Evolutionary conservation across 73 alveolate genomes (phyloP), one percentile per base, ranked within the genome.

Genomic region (Blepharisma stoltei): DNA sequence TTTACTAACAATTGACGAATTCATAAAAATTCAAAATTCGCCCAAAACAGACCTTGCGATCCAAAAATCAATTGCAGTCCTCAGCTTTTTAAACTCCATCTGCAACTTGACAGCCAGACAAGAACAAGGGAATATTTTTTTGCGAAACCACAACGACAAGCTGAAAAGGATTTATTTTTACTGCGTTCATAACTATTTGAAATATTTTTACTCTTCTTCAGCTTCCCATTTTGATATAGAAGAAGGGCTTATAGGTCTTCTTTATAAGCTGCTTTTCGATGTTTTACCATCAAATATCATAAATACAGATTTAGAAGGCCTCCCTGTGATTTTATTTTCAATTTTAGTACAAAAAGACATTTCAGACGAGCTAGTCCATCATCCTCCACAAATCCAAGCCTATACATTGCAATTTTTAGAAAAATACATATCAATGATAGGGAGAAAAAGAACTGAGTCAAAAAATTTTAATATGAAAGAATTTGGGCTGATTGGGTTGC

Each of bases 261-360:
- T 14, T n/a, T 60, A 18, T 38, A n/a, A 25, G 38, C 23, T 25
- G 18, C 46, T 60, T 20, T 60, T 60, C 37, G 73, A 60, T 38
- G 23, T 60, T 1, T 18, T 60, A 4, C 14, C 73, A 14, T 8
- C 45, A 14, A 38, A 8, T 60, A 9, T 9, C 38, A 38, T 60
- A 9, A 25, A 25, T 9, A 60, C 48, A 18, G 73, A 60, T 47
- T 9, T 14, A 25, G 73, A 60, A 60, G 73, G 73, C 2, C 11
- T 60, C 45, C 73, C 73, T 9, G 45, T 60, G 45, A 14, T 60
- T 25, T 25, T 60, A n/a, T 60, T 14, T 25, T 60, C 73, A n/a
- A 25, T 60, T 8, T 14, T 60, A 14, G 46, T 60, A 0, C 73
- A 60, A 60, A 60, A 60, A 25, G 73, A 60, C 73, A 60, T 60